phyloP scores from a whole-genome alignment of 164 flowering plant species.

The Nymphaea colorata region DNA sequence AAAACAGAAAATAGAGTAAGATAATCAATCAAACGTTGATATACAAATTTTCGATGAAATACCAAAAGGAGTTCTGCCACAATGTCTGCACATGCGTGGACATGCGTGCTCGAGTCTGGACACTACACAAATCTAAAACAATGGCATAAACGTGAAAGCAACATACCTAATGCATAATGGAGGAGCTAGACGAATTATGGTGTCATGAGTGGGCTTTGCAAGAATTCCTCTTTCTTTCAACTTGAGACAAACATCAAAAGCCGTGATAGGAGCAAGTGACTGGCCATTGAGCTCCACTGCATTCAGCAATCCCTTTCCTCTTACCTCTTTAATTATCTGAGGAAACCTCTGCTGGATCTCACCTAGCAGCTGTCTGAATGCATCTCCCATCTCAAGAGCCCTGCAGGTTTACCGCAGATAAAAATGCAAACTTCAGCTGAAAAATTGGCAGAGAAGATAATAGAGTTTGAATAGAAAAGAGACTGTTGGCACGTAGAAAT shows the following conservation, averaged over 20 bases:
- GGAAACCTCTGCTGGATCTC: constrained; percentile 62
- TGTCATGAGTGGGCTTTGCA: constrained; percentile 90
- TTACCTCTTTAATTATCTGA: constrained; percentile 57
- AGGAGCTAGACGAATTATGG: constrained; percentile 87
- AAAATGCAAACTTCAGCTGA: too few relatives aligned
- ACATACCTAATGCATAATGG: constrained; percentile 80
- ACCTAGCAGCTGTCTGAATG: constrained; percentile 45
- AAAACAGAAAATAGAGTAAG: neutral
- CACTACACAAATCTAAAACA: neutral
- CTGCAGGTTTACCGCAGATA: constrained; percentile 19
- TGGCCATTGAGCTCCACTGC: constrained; percentile 78
- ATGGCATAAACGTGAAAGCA: neutral
- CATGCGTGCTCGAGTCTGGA: neutral
- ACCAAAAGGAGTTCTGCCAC: neutral
- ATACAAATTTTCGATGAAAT: neutral
- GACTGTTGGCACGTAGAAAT: too few relatives aligned
- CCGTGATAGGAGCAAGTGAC: constrained; percentile 53
- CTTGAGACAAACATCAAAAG: constrained; percentile 81
- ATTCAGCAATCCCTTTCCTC: constrained; percentile 88
- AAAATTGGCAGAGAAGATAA: too few relatives aligned
- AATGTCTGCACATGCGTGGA: neutral
- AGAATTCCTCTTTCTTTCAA: constrained; percentile 91
- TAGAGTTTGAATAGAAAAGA: too few relatives aligned
- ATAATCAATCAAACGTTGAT: neutral
- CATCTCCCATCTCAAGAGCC: constrained; percentile 65